Base-by-base conservation (phyloP, 2,329 filamentous ascomycete species). In the Trichoderma sp. region DNA sequence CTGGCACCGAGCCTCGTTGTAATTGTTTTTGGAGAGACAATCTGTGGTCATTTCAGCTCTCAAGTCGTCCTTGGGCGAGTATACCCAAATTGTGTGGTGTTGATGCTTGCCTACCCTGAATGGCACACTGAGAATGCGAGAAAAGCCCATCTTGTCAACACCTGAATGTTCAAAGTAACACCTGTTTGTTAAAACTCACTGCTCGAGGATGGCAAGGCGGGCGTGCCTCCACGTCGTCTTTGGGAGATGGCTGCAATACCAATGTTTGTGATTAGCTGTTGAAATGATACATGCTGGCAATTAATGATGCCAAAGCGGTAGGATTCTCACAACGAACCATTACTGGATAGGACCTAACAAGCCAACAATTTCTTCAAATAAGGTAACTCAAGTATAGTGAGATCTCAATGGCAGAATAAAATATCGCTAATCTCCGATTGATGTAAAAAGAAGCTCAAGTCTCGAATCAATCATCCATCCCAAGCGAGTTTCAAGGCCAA, bases 171-270 rank as follows among this genome's bases (percentile, higher is more conserved):
- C 36, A 2, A 15, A 4, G 21, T 11, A 30, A n/a, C 3, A 15
- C 12, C 1, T n/a, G 6, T 12, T 14, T 12, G 30, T 8, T 3
- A 8, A 4, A 73, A 79, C 91, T 81, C 83, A 94, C 92, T 74
- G 95, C 95, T 79, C 92, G 89, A 72, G 94, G 89, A 84, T 97
- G 94, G 79, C 95, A 98, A 28, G 95, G 92, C 73, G 93, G 93
- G 77, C 93, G 89, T 43, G 89, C 88, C 72, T 88, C 88, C 43
- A 97, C 81, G 80, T 95, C 93, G 78, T 92, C 87, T 76, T 93
- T 90, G 15, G 91, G 81, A 14, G 75, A 72, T 65, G 75, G 64
- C 72, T 77, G 60, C 15, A 51, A 8, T 11, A 32, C 56, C 34
- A 30, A 21, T 53, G 30, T 51, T 9, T 53, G 28, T 15, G n/a